Conservation (phyloP, 352 stramenopile genomes). For the Phytophthora chlamydospora region DNA sequence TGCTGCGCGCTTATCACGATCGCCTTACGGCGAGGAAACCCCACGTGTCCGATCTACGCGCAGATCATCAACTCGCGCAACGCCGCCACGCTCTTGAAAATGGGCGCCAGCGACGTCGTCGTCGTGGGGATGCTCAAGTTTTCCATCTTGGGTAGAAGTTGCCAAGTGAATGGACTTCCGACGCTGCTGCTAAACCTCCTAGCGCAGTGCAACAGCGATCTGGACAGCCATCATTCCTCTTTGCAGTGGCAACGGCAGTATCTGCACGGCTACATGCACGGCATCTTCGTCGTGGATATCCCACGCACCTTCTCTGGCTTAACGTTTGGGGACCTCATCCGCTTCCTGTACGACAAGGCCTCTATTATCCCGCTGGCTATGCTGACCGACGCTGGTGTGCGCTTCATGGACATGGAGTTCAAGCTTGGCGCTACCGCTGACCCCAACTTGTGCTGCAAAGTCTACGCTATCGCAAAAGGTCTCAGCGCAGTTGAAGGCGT, state of each 20-base stretch:
- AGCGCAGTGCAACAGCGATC: slow-evolving; percentile 54
- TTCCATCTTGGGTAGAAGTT: slow-evolving; percentile 71
- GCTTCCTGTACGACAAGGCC: slow-evolving; percentile 80
- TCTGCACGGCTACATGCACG: slow-evolving; percentile 71
- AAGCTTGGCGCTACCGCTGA: slow-evolving; percentile 77
- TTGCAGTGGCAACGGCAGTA: slow-evolving; percentile 73
- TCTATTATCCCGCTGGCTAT: slow-evolving; percentile 71
- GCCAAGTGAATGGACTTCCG: slow-evolving; percentile 65
- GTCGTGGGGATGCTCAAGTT: slow-evolving; percentile 77
- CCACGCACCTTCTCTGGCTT: slow-evolving; percentile 78
- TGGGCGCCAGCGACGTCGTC: slow-evolving; percentile 76
- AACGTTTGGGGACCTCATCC: slow-evolving; percentile 81
- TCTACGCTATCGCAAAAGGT: slow-evolving; percentile 74
- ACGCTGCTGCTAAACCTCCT: slow-evolving; percentile 77
- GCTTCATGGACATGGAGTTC: slow-evolving; percentile 81
- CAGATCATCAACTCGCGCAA: slow-evolving; percentile 79
- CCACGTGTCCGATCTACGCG: slow-evolving; percentile 75
- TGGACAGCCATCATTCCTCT: slow-evolving; percentile 59
- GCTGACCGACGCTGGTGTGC: slow-evolving; percentile 65
- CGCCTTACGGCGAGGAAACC: slow-evolving; percentile 69
- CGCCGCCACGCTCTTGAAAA: slow-evolving; percentile 69
- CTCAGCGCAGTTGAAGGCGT: slow-evolving; percentile 61
- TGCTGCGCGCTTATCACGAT: slow-evolving; percentile 81
- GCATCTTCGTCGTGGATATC: slow-evolving; percentile 80
- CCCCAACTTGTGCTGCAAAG: slow-evolving; percentile 80